phyloP scores from a whole-genome alignment of 352 stramenopile genomes.

The Phytophthora sp. region DNA sequence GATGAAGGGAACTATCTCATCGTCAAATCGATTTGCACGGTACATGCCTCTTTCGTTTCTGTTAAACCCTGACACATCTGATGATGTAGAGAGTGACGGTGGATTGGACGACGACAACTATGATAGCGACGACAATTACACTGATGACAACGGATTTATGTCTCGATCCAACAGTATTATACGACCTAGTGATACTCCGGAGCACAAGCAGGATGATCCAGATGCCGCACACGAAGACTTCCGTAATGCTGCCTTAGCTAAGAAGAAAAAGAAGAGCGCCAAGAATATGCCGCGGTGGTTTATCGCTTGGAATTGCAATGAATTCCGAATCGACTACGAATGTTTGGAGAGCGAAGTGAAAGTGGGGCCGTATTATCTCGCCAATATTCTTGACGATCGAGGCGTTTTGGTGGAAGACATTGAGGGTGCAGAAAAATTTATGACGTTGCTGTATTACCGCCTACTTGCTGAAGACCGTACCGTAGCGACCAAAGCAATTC shows the following conservation, averaged over 20 bases:
- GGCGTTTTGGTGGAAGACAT: slow-evolving; percentile 84
- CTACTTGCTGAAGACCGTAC: slow-evolving; percentile 71
- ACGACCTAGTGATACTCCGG: slow-evolving; percentile 30
- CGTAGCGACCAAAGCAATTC: slow-evolving; percentile 19
- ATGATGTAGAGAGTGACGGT: slow-evolving; percentile 68
- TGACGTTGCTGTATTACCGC: slow-evolving; percentile 89
- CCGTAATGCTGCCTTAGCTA: slow-evolving; percentile 36
- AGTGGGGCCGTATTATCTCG: slow-evolving; percentile 85
- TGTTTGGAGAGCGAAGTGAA: slow-evolving; percentile 79
- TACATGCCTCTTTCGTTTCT: slow-evolving; percentile 85
- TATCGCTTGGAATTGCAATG: slow-evolving; percentile 87
- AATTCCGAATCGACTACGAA: slow-evolving; percentile 82
- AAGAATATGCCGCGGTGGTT: slow-evolving; percentile 84
- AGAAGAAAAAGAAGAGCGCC: slow-evolving; percentile 74
- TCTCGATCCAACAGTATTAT: slow-evolving; percentile 47
- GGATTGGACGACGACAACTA: slow-evolving; percentile 66
- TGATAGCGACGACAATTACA: slow-evolving; percentile 75
- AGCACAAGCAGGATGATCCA: slow-evolving; percentile 40
- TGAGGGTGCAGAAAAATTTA: slow-evolving; percentile 77
- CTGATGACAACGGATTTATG: slow-evolving; percentile 64
- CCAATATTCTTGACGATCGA: slow-evolving; percentile 81
- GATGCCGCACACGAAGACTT: slow-evolving; percentile 42
- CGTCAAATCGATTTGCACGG: slow-evolving; percentile 78
- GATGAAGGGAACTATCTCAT: slow-evolving; percentile 79
- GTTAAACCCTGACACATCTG: slow-evolving; percentile 74